Percentiles rank a stretch among this genome's conserved stretches.
These are phyloP conservation scores for Penicillium lividum DNA, from an alignment of 495 filamentous ascomycete species.

Conservation along the genomic window DNA sequence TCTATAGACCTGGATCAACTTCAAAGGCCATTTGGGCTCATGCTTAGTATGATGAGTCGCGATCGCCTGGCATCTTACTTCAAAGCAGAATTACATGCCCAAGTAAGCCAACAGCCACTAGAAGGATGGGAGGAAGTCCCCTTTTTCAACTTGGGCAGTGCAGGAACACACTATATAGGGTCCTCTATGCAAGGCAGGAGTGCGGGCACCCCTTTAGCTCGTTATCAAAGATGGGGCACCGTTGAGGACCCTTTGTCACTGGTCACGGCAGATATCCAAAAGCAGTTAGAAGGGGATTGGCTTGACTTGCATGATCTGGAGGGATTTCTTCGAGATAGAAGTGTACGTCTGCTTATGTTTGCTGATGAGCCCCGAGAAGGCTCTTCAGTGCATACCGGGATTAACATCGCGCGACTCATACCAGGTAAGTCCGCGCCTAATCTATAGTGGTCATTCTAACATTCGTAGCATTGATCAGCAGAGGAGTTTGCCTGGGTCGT, in stretches of 20 bases:
- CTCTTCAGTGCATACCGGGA: background rate
- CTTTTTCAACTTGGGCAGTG: background rate
- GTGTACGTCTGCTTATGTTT: conserved; percentile 19
- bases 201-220: conserved; percentile 42
- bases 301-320: conserved; percentile 74
- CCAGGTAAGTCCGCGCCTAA: background rate
- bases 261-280: conserved; percentile 14
- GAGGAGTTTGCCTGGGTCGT: conserved; percentile 51
- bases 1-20: background rate
- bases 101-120: conserved; percentile 35
- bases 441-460: conserved; percentile 10
- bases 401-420: background rate
- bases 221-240: background rate
- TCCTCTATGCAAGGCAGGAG: background rate
- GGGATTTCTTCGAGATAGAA: conserved; percentile 53
- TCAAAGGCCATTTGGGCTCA: conserved; percentile 64
- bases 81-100: conserved; percentile 28
- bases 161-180: background rate
- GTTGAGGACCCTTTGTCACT: conserved; percentile 28
- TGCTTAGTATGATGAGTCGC: conserved; percentile 54
- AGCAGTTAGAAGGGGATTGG: conserved; percentile 67
- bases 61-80: conserved; percentile 52
- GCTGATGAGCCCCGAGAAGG: background rate
- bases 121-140: conserved; percentile 49
- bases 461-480: conserved; percentile 32